Conservation (phyloP, 345 rosid genomes). For the Salix purpurea region DNA sequence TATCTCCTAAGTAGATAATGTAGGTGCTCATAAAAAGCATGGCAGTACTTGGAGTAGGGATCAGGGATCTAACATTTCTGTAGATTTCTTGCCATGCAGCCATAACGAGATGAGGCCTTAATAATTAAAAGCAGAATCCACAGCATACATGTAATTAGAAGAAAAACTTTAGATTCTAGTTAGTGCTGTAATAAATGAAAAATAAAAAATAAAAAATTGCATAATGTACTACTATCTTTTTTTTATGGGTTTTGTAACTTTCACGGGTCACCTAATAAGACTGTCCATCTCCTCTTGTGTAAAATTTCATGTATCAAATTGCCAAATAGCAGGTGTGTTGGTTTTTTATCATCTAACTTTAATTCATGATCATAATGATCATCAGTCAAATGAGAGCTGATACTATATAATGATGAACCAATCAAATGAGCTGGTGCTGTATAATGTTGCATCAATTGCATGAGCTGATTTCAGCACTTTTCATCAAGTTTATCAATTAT, state of each 20-base stretch:
- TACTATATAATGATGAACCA: not conserved
- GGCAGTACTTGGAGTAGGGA: not conserved
- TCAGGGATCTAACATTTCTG: not conserved
- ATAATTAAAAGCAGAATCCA: not conserved
- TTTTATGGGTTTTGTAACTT: not conserved
- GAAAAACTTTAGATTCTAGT: not conserved
- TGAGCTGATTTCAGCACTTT: not conserved
- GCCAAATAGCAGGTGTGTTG: not conserved
- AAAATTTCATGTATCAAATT: not conserved
- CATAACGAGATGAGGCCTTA: not conserved
- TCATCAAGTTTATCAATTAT: constrained; percentile 2
- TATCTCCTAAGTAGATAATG: not conserved
- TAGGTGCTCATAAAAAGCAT: not conserved
- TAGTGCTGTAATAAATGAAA: not conserved
- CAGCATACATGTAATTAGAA: not conserved
- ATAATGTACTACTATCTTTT: no score
- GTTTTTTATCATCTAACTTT: not conserved
- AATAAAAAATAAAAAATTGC: not conserved
- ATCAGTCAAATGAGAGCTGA: no score
- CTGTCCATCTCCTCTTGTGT: constrained; percentile 1
- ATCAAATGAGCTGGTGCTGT: not conserved
- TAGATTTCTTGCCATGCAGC: not conserved
- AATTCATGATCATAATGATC: not conserved
- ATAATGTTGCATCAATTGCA: not conserved
- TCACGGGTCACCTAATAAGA: not conserved